phyloP scores from a whole-genome alignment of 371 early-diverging fungal species.

The Rhizopus sp. region DNA sequence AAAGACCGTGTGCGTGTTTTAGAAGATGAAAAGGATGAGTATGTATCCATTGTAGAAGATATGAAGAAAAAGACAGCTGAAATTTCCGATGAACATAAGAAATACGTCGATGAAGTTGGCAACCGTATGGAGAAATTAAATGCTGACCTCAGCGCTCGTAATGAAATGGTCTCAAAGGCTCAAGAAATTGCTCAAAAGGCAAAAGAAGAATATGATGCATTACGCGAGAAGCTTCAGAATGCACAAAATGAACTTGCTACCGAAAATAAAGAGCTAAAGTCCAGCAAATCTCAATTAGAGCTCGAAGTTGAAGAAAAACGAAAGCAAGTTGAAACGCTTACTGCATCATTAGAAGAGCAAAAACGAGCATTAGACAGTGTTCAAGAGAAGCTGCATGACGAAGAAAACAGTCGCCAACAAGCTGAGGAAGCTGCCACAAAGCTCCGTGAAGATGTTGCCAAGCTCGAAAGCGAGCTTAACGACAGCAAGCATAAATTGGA shows the following conservation, averaged over 20 bases:
- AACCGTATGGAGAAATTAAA: conserved; percentile 9
- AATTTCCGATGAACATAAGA: conserved; percentile 5
- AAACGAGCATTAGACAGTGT: conserved; percentile 25
- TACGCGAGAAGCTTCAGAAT: conserved; percentile 28
- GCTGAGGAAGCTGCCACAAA: conserved; percentile 9
- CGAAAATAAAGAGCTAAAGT: conserved; percentile 19
- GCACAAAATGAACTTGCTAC: conserved; percentile 20
- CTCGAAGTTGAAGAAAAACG: neutral
- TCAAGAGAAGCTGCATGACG: conserved; percentile 18
- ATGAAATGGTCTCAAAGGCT: conserved; percentile 1
- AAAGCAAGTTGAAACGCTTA: conserved; percentile 7
- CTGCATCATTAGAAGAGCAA: conserved; percentile 23
- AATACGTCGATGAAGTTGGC: conserved; percentile 2
- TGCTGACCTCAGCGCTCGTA: conserved; percentile 10
- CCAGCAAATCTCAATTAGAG: conserved; percentile 12
- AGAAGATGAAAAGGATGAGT: conserved; percentile 13
- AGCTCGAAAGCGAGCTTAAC: conserved; percentile 1
- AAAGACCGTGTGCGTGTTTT: conserved; percentile 19
- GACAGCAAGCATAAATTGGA: neutral
- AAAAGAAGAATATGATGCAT: conserved; percentile 13
- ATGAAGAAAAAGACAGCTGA: conserved; percentile 1
- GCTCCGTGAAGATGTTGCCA: conserved; percentile 12
- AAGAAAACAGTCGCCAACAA: conserved; percentile 4
- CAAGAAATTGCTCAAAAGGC: conserved; percentile 12
- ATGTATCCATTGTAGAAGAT: conserved; percentile 5